phyloP scores from a whole-genome alignment of 225 moss, liverwort and hornwort genomes.

The Pseudisothecium myosuroides region DNA sequence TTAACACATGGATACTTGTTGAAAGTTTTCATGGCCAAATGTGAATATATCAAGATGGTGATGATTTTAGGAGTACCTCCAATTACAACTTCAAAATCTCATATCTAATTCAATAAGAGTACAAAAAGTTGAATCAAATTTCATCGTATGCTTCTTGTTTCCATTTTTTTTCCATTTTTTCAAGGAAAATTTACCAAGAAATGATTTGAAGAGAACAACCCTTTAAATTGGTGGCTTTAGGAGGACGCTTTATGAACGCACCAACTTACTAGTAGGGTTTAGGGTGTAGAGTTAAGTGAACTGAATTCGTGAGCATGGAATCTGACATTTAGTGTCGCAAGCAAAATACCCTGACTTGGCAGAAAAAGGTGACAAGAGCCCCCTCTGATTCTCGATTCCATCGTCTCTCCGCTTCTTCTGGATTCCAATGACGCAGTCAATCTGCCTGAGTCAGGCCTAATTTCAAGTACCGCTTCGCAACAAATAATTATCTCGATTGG shows the following conservation, averaged over 20 bases:
- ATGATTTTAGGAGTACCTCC: accelerated
- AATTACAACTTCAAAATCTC: not conserved
- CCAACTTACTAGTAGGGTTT: too few species aligned
- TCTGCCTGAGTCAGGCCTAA: not conserved
- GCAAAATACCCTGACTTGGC: not conserved
- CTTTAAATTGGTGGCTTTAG: not conserved
- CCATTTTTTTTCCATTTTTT: not conserved
- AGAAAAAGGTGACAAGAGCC: too few species aligned
- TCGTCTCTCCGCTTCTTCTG: not conserved
- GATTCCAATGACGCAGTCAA: not conserved
- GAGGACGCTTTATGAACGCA: not conserved
- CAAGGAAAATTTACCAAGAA: too few species aligned
- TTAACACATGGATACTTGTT: accelerated
- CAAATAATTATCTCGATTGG: not conserved
- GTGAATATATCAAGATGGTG: accelerated
- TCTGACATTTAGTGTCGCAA: not conserved
- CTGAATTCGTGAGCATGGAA: not conserved
- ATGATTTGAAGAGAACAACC: too few species aligned
- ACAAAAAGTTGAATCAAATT: not conserved
- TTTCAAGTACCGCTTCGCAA: not conserved
- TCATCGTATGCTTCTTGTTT: accelerated
- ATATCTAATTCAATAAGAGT: accelerated
- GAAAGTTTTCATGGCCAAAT: accelerated
- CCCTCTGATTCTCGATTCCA: not conserved
- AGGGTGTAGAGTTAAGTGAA: not conserved